A percentile compares a stretch with the other conserved stretches of the same genome.
Conservation (phyloP, 2,329 filamentous ascomycete genomes). For the Xylariaceae sp. region DNA sequence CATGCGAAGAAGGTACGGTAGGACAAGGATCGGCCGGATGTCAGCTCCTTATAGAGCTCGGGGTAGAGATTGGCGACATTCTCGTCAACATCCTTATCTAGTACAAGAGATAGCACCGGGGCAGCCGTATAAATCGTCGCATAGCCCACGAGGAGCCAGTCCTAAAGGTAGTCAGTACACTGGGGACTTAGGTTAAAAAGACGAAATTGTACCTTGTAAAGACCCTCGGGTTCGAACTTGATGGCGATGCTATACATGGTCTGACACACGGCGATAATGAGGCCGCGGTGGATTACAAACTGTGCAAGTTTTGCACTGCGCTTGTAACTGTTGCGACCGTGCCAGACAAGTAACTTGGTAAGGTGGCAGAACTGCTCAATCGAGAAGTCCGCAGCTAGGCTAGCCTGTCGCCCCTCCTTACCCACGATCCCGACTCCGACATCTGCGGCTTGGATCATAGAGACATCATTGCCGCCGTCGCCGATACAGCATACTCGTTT, state of each 20-base stretch:
- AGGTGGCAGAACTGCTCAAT: conserved; percentile 94
- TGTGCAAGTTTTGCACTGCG: conserved; percentile 91
- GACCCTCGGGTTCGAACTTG: conserved; percentile 85
- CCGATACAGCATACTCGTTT: conserved; percentile 97
- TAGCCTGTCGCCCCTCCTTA: conserved; percentile 94
- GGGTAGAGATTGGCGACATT: conserved; percentile 91
- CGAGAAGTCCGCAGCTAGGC: conserved; percentile 91
- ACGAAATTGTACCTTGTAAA: conserved; percentile 63
- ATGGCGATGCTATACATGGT: conserved; percentile 96
- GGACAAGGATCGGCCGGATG: conserved; percentile 75
- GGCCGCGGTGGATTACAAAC: conserved; percentile 94
- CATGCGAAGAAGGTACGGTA: conserved; percentile 96
- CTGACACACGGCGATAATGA: conserved; percentile 94
- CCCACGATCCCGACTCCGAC: conserved; percentile 97
- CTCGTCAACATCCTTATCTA: conserved; percentile 95
- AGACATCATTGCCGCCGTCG: conserved; percentile 96
- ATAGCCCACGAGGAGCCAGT: conserved; percentile 96
- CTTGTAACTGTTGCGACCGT: conserved; percentile 96
- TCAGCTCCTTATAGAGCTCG: conserved; percentile 97
- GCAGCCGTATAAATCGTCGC: conserved; percentile 92
- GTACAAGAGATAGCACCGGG: conserved; percentile 87
- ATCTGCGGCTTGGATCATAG: conserved; percentile 98
- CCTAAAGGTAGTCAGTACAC: conserved; percentile 41
- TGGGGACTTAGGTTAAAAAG: not conserved
- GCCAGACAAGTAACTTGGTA: conserved; percentile 97